A percentile compares a stretch with the other conserved stretches of the same genome.
Conservation (phyloP, 2,329 filamentous ascomycete genomes). For the Venturiaceae sp. region DNA sequence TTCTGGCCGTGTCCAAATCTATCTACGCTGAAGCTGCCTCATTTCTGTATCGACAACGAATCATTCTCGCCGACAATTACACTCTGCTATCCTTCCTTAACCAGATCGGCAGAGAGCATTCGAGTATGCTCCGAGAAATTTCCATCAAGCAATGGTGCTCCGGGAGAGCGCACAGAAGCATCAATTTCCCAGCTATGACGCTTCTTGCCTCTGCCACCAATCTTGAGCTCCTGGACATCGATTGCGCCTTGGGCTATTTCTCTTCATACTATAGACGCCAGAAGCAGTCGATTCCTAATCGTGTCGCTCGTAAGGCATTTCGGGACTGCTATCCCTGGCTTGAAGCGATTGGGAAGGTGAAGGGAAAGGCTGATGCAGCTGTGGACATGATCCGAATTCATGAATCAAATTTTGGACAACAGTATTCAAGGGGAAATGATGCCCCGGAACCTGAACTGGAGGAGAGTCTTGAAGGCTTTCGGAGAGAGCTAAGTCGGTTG, state of each 20-base stretch:
- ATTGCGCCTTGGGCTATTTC: constrained; percentile 6
- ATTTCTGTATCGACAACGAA: constrained; percentile 3
- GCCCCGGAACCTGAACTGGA: too few relatives aligned
- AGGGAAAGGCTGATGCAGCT: background rate
- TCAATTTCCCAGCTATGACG: constrained; percentile 4
- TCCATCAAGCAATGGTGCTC: constrained; percentile 4
- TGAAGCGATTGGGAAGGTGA: constrained; percentile 2
- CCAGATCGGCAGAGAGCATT: background rate
- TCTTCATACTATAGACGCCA: background rate
- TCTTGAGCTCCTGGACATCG: background rate
- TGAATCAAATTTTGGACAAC: background rate
- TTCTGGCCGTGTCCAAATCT: constrained; percentile 7
- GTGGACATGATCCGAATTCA: constrained; percentile 4
- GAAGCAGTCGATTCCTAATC: background rate
- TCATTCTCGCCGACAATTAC: constrained; percentile 1
- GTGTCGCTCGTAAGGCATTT: constrained; percentile 4
- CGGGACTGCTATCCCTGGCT: constrained; percentile 8
- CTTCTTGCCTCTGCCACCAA: constrained; percentile 3
- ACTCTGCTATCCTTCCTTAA: constrained; percentile 1
- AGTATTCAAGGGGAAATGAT: background rate
- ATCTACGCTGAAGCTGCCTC: constrained; percentile 5
- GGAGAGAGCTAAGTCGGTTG: background rate
- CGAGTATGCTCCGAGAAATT: constrained; percentile 2
- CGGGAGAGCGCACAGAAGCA: background rate
- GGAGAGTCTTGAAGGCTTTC: background rate